Percentiles rank a stretch among this genome's conserved stretches.
Conservation (phyloP, 2,329 filamentous ascomycete genomes). For the Claviceps capensis region DNA sequence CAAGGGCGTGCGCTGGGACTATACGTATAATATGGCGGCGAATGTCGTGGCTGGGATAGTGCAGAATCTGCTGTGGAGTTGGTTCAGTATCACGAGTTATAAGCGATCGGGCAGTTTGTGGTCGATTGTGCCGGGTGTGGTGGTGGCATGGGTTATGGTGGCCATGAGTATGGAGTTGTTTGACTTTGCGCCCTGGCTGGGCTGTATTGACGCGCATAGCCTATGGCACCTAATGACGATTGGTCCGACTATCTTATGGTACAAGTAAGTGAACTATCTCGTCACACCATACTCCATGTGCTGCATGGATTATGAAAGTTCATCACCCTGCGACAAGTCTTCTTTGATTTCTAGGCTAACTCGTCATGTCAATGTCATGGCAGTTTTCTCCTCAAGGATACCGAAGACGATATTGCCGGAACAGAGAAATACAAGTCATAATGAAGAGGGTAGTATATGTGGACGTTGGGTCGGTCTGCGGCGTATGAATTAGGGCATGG, state of each 20-base stretch:
- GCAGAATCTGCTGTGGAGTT: constrained; percentile 74
- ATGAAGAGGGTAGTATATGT: neutral
- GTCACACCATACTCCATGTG: neutral
- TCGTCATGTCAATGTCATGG: constrained; percentile 17
- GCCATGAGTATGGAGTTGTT: constrained; percentile 94
- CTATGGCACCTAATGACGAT: constrained; percentile 95
- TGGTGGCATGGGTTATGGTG: constrained; percentile 80
- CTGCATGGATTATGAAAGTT: too few species aligned
- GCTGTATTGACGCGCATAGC: constrained; percentile 82
- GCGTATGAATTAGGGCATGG: too few species aligned
- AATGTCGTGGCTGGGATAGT: constrained; percentile 73
- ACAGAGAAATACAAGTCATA: constrained; percentile 53
- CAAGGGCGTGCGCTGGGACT: constrained; percentile 79
- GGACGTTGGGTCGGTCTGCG: too few species aligned
- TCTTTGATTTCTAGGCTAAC: neutral
- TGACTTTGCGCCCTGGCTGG: constrained; percentile 77
- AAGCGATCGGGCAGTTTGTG: constrained; percentile 56
- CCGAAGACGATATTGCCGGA: constrained; percentile 65
- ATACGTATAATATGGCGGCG: constrained; percentile 94
- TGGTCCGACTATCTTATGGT: constrained; percentile 77
- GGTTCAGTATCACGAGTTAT: constrained; percentile 67
- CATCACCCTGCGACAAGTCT: neutral
- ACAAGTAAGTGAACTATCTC: constrained; percentile 54
- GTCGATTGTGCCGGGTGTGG: constrained; percentile 80
- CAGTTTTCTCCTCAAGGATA: constrained; percentile 79